Percentiles rank a stretch among this genome's conserved stretches.
Conservation (phyloP, 2,329 filamentous ascomycete genomes). For the Fusarium aywerte region DNA sequence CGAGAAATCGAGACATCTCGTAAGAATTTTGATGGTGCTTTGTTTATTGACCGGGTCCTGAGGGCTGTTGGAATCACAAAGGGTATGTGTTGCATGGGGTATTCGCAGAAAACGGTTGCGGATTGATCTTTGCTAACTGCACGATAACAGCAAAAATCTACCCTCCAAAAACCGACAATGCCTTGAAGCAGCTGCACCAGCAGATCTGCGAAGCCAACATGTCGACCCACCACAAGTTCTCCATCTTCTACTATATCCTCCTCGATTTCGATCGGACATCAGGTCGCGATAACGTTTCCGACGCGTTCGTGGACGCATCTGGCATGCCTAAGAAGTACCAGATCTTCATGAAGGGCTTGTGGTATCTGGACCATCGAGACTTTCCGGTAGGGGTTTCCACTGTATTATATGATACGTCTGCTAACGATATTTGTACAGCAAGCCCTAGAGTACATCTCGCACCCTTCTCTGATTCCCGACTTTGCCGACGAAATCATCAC, state of each 20-base stretch:
- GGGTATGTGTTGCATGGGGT: conserved; percentile 58
- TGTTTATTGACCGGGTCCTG: conserved; percentile 85
- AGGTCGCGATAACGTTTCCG: conserved; percentile 62
- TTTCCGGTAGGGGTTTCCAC: conserved; percentile 63
- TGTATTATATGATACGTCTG: rapidly evolving
- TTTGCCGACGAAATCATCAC: conserved; percentile 86
- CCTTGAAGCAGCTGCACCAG: conserved; percentile 75
- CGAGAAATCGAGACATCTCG: conserved; percentile 74
- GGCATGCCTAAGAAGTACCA: conserved; percentile 80
- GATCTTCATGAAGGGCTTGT: conserved; percentile 83
- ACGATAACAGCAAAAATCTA: conserved; percentile 69
- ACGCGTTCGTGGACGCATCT: conserved; percentile 68
- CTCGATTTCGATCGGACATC: conserved; percentile 74
- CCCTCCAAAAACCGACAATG: conserved; percentile 75
- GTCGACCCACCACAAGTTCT: conserved; percentile 80
- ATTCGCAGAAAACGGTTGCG: no score
- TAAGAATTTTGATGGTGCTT: conserved; percentile 72
- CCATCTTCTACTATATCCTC: conserved; percentile 84
- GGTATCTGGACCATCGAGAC: conserved; percentile 79
- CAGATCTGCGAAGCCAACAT: conserved; percentile 73
- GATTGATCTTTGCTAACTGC: not conserved
- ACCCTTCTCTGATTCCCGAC: conserved; percentile 81
- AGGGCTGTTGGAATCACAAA: conserved; percentile 75
- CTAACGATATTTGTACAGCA: conserved; percentile 53
- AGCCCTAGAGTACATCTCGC: conserved; percentile 79